These are phyloP conservation scores for Penicillium aurantiogriseum DNA, from an alignment of 2,329 filamentous ascomycete genomes.

Conservation along the genomic window DNA sequence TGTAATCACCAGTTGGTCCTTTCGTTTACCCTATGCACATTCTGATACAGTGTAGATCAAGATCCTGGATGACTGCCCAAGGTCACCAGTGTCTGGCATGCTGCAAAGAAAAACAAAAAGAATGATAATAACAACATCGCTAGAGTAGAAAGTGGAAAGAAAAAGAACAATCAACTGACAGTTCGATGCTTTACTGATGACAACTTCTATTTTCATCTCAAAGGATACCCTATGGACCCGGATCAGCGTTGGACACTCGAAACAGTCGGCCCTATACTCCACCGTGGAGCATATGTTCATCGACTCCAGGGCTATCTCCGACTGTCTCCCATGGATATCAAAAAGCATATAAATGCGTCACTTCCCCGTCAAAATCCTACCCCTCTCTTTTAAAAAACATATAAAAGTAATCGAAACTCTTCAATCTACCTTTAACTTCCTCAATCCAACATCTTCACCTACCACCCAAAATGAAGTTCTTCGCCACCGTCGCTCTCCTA, in stretches of 20 bases:
- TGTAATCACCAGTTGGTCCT: constrained; percentile 1
- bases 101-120: background rate
- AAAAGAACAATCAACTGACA: background rate
- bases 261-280: constrained; percentile 3
- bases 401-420: background rate
- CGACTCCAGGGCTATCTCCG: too few species aligned
- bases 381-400: background rate
- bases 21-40: constrained; percentile 10
- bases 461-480: constrained; percentile 28
- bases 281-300: constrained; percentile 8
- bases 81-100: background rate
- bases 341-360: constrained; percentile 8
- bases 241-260: background rate
- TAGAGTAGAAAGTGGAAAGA: background rate
- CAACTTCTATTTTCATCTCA: constrained; percentile 1
- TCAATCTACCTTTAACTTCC: background rate
- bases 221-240: background rate
- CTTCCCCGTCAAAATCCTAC: background rate
- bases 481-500: constrained; percentile 30
- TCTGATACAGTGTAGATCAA: background rate
- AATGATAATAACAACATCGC: background rate
- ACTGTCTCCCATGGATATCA: background rate
- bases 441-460: background rate
- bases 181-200: background rate
- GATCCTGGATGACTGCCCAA: background rate